Evolutionary conservation across 257 asterid genomes (phyloP).

Genomic region (Fraxinus anomala): DNA sequence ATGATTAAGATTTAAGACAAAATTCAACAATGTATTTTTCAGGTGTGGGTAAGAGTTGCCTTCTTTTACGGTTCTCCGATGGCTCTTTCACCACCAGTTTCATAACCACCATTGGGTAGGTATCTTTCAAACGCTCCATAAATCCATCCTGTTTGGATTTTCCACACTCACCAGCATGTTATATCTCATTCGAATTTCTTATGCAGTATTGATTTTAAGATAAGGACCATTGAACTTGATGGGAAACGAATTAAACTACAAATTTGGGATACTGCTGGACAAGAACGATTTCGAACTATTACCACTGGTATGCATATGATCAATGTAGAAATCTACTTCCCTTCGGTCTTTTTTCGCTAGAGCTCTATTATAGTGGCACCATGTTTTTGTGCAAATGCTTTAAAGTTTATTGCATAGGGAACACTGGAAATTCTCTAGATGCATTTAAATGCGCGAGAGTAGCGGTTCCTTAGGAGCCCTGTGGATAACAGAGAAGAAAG

Average conservation of each 20-base stretch:
- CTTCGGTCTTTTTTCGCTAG: background rate
- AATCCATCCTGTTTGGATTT: slow-evolving; percentile 6
- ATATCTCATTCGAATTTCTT: slow-evolving; percentile 11
- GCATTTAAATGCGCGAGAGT: slow-evolving; percentile 1
- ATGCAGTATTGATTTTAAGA: slow-evolving; percentile 79
- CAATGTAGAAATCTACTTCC: slow-evolving; percentile 12
- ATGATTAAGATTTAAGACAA: background rate
- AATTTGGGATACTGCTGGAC: slow-evolving; percentile 93
- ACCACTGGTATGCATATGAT: slow-evolving; percentile 59
- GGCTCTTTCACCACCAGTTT: slow-evolving; percentile 99
- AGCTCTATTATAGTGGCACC: too few species aligned
- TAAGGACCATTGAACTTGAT: slow-evolving; percentile 76
- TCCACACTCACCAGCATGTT: background rate
- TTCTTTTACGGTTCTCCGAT: slow-evolving; percentile 94
- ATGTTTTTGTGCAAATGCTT: background rate
- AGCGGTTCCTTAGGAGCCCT: slow-evolving; percentile 7
- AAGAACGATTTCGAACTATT: slow-evolving; percentile 80
- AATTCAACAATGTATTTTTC: slow-evolving; percentile 13
- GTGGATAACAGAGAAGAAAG: slow-evolving; percentile 1
- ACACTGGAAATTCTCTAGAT: background rate
- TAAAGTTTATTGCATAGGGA: background rate
- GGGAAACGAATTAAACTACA: slow-evolving; percentile 70
- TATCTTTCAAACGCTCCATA: slow-evolving; percentile 25
- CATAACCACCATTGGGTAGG: slow-evolving; percentile 85
- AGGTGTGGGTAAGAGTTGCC: slow-evolving; percentile 99